A percentile compares a stretch with the other conserved stretches of the same genome.
Evolutionary conservation across 208 protist species (phyloP).

Genomic region (Leishmania martiniquensis): DNA sequence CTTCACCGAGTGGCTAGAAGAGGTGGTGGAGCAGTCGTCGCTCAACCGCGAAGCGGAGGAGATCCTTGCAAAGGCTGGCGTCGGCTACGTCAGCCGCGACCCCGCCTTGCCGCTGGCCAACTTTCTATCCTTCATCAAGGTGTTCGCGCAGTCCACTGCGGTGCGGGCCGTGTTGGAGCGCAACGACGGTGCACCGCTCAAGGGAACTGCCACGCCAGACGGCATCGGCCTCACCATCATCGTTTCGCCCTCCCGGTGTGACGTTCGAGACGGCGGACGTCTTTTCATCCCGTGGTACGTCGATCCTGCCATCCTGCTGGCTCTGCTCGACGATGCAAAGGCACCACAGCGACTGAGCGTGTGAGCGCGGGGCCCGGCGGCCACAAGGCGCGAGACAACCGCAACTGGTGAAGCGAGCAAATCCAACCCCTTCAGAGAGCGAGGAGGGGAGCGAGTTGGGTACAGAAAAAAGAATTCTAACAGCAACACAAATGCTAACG

Average conservation of each 20-base stretch:
- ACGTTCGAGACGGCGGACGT: constrained; percentile 77
- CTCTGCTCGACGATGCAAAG: constrained; percentile 38
- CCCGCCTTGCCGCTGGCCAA: constrained; percentile 69
- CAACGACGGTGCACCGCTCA: constrained; percentile 5
- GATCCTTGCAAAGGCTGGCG: constrained; percentile 48
- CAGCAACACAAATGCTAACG: not conserved
- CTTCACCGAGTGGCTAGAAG: constrained; percentile 78
- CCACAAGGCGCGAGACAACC: not conserved
- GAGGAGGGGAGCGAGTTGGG: too few species aligned
- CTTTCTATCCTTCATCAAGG: constrained; percentile 77
- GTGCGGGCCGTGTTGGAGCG: constrained; percentile 55
- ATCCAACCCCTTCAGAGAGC: not conserved
- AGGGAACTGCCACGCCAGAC: constrained; percentile 23
- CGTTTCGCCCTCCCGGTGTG: constrained; percentile 63
- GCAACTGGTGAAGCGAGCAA: not conserved
- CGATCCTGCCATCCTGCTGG: constrained; percentile 67
- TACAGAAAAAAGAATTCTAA: not conserved
- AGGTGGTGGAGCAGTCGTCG: constrained; percentile 80
- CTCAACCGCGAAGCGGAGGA: constrained; percentile 57
- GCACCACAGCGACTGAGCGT: not conserved
- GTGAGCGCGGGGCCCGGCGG: not conserved
- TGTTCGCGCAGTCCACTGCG: constrained; percentile 54
- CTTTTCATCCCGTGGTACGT: constrained; percentile 84
- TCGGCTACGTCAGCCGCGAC: constrained; percentile 77
- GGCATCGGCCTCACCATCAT: constrained; percentile 66